Evolutionary conservation across 75 land plant genomes (phyloP), one percentile per base, ranked within the genome.

Genomic region (Cupressus sempervirens): DNA sequence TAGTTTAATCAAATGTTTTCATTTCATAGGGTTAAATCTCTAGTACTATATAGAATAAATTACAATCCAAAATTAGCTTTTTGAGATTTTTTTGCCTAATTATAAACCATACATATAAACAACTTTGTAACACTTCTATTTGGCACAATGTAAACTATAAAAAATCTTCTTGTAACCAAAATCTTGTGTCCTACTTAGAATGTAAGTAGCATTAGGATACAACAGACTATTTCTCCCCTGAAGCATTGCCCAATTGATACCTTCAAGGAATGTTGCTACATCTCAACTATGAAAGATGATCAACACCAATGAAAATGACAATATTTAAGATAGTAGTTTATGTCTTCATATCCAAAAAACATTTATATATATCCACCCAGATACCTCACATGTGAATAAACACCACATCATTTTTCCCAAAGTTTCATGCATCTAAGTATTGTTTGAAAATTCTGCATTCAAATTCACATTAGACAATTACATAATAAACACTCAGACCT

Each of bases 351-450:
- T n/a, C 34, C 54, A 67, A 80, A 10, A 83, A n/a, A n/a, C n/a
- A n/a, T n/a, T n/a, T n/a, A 84, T 0, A 15, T 13, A 54, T 86
- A 16, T 40, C 43, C 34, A 84, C n/a, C 68, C 38, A 83, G 79
- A 10, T 82, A 18, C 26, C 94, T 86, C 86, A 97, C 99, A 95
- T 95, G 95, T 73, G 99, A 97, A 84, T 97, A 97, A 48, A 97
- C 99, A 72, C 97, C 99, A 84, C 99, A 97, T 80, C 97, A 93
- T 79, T 93, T 97, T 82, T 97, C 99, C 99, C 99, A 97, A 80
- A 93, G 88, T 84, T 94, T 94, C 96, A 97, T 90, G 87, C 94
- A 97, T 82, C 97, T 88, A 83, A 97, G 87, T 6, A 97, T 95
- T 53, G 99, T 97, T 13, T 95, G 94, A 84, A 97, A 97, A 83